A percentile compares a stretch with the other conserved stretches of the same genome.
Evolutionary conservation across 371 early-diverging fungal species (phyloP).

Genomic region (Mucor sp.): DNA sequence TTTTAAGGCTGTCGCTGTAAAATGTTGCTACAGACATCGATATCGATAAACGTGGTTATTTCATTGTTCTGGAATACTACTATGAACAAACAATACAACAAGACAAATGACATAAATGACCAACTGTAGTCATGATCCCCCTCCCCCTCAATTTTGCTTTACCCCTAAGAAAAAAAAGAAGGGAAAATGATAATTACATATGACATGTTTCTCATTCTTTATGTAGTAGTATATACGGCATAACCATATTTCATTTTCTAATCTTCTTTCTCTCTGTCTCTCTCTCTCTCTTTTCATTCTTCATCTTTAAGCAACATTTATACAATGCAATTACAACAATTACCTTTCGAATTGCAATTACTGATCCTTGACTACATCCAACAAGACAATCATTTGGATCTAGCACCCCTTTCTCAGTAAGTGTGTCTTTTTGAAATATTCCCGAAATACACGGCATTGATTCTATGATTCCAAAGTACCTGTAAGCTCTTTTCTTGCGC

Average conservation of each 20-base stretch:
- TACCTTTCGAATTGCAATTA: conserved; percentile 35
- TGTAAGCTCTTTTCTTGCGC: conserved; percentile 8
- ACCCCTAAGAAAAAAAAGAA: conserved; percentile 1
- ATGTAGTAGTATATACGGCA: neutral
- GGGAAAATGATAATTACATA: neutral
- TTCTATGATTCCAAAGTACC: conserved; percentile 4
- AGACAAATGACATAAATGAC: conserved; percentile 9
- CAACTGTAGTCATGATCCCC: neutral
- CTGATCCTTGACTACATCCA: conserved; percentile 24
- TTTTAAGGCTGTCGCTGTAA: neutral
- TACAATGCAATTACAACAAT: conserved; percentile 14
- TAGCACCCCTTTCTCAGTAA: conserved; percentile 36
- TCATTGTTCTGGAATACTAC: neutral
- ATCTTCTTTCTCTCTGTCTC: conserved; percentile 6
- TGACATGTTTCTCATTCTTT: conserved; percentile 13
- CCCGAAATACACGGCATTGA: neutral
- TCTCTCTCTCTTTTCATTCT: neutral
- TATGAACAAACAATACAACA: neutral
- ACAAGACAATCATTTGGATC: conserved; percentile 27
- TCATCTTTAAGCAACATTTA: neutral
- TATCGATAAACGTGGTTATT: neutral
- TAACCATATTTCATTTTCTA: neutral
- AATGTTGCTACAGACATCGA: too few relatives aligned
- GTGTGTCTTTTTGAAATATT: neutral
- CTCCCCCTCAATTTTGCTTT: neutral